Percentiles rank a stretch among this genome's conserved stretches.
Conservation (phyloP, 129 eudicot species). For the Lactuca saligna region DNA sequence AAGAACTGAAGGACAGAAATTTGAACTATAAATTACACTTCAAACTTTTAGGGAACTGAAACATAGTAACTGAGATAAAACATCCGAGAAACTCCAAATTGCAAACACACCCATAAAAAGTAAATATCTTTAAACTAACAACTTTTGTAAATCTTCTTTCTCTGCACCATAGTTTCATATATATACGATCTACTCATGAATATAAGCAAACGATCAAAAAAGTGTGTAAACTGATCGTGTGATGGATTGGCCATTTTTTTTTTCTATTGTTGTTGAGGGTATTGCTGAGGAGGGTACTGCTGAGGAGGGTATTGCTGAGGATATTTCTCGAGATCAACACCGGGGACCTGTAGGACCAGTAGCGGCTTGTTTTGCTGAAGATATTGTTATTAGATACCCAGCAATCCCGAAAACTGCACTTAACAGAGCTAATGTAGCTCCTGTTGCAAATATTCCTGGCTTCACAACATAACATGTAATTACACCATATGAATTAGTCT, state of each 20-base stretch:
- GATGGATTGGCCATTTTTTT: not conserved
- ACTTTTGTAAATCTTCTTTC: not conserved
- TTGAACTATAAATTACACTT: not conserved
- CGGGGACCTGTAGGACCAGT: not conserved
- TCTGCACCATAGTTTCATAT: too few species aligned
- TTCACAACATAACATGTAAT: conserved; percentile 25
- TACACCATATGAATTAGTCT: conserved; percentile 16
- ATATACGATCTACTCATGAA: too few species aligned
- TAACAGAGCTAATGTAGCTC: conserved; percentile 33
- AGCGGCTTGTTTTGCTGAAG: conserved; percentile 17
- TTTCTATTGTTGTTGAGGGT: not conserved
- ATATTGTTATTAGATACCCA: conserved; percentile 16
- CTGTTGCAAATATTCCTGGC: conserved; percentile 41
- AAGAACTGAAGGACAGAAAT: too few species aligned
- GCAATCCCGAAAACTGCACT: conserved; percentile 28
- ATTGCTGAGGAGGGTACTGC: not conserved
- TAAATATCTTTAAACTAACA: not conserved
- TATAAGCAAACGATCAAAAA: too few species aligned
- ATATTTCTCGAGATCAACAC: conserved; percentile 24
- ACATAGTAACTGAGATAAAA: not conserved
- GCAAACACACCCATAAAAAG: too few species aligned
- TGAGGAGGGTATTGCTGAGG: conserved; percentile 13
- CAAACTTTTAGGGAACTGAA: not conserved
- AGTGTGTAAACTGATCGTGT: too few species aligned
- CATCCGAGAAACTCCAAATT: too few species aligned